Percentiles rank a stretch among this genome's conserved stretches.
These are phyloP conservation scores for Rosa lucieae DNA, from an alignment of 306 rosid species.

Conservation along the genomic window DNA sequence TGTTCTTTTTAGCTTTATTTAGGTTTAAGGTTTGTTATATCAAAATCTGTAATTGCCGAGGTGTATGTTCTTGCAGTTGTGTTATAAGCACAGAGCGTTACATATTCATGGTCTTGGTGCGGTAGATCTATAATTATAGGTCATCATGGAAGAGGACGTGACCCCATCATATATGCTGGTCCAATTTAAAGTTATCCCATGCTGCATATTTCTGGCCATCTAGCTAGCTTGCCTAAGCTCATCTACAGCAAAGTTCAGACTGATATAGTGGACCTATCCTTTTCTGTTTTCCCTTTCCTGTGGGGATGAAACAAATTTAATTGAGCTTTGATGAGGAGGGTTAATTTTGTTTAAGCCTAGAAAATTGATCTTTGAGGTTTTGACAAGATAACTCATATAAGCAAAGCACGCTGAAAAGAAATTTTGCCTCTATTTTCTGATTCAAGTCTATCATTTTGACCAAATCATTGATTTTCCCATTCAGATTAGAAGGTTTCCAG, in stretches of 20 bases:
- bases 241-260: background rate
- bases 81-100: background rate
- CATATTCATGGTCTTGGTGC: background rate
- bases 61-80: too few relatives aligned
- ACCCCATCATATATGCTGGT: constrained; percentile 3
- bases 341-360: background rate
- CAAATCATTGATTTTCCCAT: too few relatives aligned
- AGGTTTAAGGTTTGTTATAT: too few relatives aligned
- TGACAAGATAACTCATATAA: too few relatives aligned
- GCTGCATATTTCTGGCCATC: background rate
- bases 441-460: too few relatives aligned
- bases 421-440: too few relatives aligned
- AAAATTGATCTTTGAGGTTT: background rate
- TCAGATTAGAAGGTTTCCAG: too few relatives aligned
- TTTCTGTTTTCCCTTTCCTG: background rate
- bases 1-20: too few relatives aligned
- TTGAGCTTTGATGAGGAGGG: background rate
- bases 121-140: background rate
- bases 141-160: background rate
- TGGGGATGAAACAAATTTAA: background rate
- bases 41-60: too few relatives aligned
- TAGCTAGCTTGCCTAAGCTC: background rate
- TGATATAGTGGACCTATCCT: background rate
- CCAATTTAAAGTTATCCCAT: constrained; percentile 12
- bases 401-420: too few relatives aligned